Base-by-base conservation (phyloP, 352 stramenopile genomes). In the Pythium dissotocum region DNA sequence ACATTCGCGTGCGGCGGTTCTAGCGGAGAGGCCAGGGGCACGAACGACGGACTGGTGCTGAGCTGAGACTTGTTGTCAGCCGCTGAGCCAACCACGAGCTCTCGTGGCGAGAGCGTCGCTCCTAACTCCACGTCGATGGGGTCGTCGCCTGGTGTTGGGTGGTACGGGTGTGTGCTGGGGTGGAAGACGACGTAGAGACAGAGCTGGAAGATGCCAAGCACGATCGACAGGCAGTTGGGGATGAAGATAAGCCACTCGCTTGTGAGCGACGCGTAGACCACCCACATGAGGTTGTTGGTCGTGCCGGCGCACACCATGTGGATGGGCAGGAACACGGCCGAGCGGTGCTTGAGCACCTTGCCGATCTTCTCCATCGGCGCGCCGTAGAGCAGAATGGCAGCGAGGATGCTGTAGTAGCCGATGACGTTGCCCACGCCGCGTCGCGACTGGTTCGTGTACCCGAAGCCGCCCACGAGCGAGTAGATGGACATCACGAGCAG, bases 281-380 rank as follows among this genome's bases (percentile, higher is more conserved):
- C 76, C 78, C 80, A 86, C 52, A 81, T 72, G 21, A 64, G 63
- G 66, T 86, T 86, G 72, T 79, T 86, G 66, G 77, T 73, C 26
- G 72, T 77, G 40, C 76, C 77, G 9, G 76, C 77, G 49, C 76
- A 60, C 8, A 88, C 77, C 72, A 88, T 83, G 69, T 84, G 69
- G 44, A 86, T 85, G 16, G 77, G 73, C 46, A 88, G 78, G 69
- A 80, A 78, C 36, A 85, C 71, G 0, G 75, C 76, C 18, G 76
- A 82, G 48, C 77, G 78, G 72, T 76, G 76, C 70, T 72, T 76
- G 63, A 86, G 24, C 32, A 88, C 80, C 42, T 85, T 69, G 33
- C 62, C 65, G 53, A 85, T 72, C 57, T 82, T 88, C 46, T 83
- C 74, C 55, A 88, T 87, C 6, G 80, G 80, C 42, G 78, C 85